A percentile compares a stretch with the other conserved stretches of the same genome.
phyloP scores from a whole-genome alignment of 495 filamentous ascomycete genomes.

The Glutinoglossum americanum region DNA sequence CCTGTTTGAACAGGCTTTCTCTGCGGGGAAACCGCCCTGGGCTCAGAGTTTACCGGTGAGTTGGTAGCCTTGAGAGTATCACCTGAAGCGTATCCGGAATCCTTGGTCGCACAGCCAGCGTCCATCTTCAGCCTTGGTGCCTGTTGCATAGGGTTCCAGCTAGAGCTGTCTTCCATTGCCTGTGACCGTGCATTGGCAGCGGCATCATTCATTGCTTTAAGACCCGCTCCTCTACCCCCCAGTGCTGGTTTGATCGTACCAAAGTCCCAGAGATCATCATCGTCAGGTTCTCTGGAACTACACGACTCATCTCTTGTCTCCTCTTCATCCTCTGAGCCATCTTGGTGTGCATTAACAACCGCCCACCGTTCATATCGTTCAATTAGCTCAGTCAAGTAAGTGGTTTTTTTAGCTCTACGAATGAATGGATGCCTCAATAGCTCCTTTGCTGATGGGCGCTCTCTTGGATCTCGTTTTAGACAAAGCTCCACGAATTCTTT shows the following conservation, averaged over 20 bases:
- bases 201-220: conserved; percentile 52
- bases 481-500: conserved; percentile 88
- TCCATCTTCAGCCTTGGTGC: conserved; percentile 12
- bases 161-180: not conserved
- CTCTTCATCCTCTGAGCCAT: conserved; percentile 39
- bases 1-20: conserved; percentile 27
- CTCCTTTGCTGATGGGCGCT: conserved; percentile 72
- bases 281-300: conserved; percentile 17
- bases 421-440: conserved; percentile 80
- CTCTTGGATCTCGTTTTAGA: conserved; percentile 65
- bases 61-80: conserved; percentile 3
- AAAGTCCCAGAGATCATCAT: conserved; percentile 91
- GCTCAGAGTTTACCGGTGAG: not conserved
- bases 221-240: conserved; percentile 29
- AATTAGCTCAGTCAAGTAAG: conserved; percentile 78
- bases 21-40: conserved; percentile 26
- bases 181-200: conserved; percentile 37
- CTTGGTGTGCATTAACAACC: conserved; percentile 32
- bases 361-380: conserved; percentile 77
- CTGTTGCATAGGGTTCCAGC: conserved; percentile 19
- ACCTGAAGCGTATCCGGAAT: not conserved
- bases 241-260: conserved; percentile 57
- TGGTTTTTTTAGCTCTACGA: conserved; percentile 71
- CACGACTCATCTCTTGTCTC: conserved; percentile 16
- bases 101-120: conserved; percentile 3